phyloP scores from a whole-genome alignment of 106 monocot genomes.

The Platanthera zijinensis region DNA sequence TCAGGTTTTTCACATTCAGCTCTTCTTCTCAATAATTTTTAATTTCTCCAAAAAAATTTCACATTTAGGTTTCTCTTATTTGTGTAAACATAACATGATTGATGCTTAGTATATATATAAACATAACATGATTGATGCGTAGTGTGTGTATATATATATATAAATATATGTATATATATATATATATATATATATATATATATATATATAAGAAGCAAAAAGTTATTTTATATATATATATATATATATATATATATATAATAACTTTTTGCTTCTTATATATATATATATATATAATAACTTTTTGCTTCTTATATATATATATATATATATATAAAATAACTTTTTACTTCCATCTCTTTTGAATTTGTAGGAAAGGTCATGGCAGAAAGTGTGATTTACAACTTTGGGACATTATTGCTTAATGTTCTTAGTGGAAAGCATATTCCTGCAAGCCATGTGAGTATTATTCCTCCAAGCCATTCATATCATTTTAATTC shows the following conservation, averaged over 20 bases:
- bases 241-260: neutral
- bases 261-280: too few species aligned
- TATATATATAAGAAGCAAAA: too few species aligned
- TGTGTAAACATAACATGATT: neutral
- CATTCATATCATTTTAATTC: neutral
- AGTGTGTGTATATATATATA: neutral
- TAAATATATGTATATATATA: neutral
- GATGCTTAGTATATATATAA: neutral
- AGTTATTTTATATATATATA: neutral
- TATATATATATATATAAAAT: neutral
- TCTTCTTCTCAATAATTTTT: too few species aligned
- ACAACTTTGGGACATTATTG: slow-evolving; percentile 59
- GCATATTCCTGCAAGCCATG: slow-evolving; percentile 54
- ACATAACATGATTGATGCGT: neutral
- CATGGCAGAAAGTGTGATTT: slow-evolving; percentile 62
- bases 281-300: neutral
- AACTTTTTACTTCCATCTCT: neutral
- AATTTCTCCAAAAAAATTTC: too few species aligned
- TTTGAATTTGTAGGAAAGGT: slow-evolving; percentile 38
- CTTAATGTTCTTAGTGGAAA: slow-evolving; percentile 42
- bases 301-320: too few species aligned
- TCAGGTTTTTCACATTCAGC: too few species aligned
- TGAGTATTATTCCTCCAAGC: slow-evolving; percentile 15
- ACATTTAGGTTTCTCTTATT: too few species aligned
- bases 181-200: neutral